Conservation (phyloP, 345 rosid species). For the Lepidium didymum region DNA sequence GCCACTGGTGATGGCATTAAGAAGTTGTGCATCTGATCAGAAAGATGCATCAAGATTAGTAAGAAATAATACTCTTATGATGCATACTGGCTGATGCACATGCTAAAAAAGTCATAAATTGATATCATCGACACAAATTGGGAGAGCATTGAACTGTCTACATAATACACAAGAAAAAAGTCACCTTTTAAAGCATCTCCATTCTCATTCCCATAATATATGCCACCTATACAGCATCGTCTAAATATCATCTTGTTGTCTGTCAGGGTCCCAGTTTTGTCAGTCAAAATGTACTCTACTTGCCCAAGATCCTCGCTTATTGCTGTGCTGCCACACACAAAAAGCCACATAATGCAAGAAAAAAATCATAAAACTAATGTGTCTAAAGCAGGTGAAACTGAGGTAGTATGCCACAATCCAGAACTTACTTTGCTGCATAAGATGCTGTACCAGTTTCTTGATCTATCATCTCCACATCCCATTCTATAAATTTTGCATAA, state of each 20-base stretch:
- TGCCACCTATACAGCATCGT: constrained; percentile 86
- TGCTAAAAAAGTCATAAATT: background rate
- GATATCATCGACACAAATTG: background rate
- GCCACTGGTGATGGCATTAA: constrained; percentile 63
- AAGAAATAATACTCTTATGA: constrained; percentile 4
- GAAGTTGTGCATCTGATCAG: constrained; percentile 55
- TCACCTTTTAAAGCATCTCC: constrained; percentile 95
- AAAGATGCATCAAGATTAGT: constrained; percentile 1
- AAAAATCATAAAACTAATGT: background rate
- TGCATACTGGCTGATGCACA: constrained; percentile 11
- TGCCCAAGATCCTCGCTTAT: constrained; percentile 99
- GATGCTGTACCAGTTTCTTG: constrained; percentile 70
- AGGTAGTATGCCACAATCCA: constrained; percentile 10
- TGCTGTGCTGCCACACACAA: constrained; percentile 93
- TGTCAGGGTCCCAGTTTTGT: constrained; percentile 96
- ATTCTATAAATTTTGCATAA: constrained; percentile 92
- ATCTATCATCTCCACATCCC: constrained; percentile 88
- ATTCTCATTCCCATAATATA: constrained; percentile 76
- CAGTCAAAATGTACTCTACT: constrained; percentile 97
- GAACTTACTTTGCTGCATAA: constrained; percentile 87
- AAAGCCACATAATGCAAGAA: constrained; percentile 14
- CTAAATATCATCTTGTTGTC: constrained; percentile 94
- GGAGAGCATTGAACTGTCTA: background rate
- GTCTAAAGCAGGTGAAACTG: background rate
- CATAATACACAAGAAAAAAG: background rate